Evolutionary conservation across 2,329 filamentous ascomycete species (phyloP).

Genomic region (Xylaria multiplex): DNA sequence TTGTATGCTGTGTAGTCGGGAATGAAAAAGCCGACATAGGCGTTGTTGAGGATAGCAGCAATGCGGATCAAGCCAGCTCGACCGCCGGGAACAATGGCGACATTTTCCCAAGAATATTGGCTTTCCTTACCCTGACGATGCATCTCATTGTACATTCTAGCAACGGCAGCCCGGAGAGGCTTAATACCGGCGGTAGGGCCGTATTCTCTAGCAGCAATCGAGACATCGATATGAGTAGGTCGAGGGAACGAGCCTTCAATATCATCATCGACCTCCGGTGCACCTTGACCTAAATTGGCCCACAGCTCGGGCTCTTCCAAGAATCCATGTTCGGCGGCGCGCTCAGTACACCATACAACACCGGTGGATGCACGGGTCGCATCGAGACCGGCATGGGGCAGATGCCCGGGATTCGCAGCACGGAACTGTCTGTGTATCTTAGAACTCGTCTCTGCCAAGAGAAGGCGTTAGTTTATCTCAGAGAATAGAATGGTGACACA

Average conservation of each 20-base stretch:
- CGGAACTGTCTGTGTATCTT: constrained; percentile 91
- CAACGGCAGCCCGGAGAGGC: constrained; percentile 86
- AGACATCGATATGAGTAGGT: constrained; percentile 80
- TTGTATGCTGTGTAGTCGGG: constrained; percentile 97
- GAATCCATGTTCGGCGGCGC: constrained; percentile 89
- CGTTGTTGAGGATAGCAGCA: constrained; percentile 90
- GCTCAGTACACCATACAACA: constrained; percentile 92
- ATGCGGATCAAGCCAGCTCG: constrained; percentile 93
- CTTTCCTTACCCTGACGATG: constrained; percentile 88
- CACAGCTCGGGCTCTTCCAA: constrained; percentile 81
- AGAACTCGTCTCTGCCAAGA: constrained; percentile 75
- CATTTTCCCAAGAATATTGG: constrained; percentile 97
- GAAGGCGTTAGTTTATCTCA: constrained; percentile 37
- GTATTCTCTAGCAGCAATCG: constrained; percentile 84
- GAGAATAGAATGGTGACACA: constrained; percentile 26
- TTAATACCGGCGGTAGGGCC: constrained; percentile 95
- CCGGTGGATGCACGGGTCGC: constrained; percentile 88
- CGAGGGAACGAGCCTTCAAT: constrained; percentile 89
- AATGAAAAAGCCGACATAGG: constrained; percentile 93
- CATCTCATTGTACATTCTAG: constrained; percentile 90
- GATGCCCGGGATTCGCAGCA: constrained; percentile 88
- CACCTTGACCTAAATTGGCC: constrained; percentile 95
- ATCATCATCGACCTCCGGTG: constrained; percentile 92
- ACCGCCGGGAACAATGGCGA: constrained; percentile 93
- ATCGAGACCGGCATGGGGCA: constrained; percentile 90